phyloP scores from a whole-genome alignment of 208 protist genomes.

The Wallacemonas sp. region DNA sequence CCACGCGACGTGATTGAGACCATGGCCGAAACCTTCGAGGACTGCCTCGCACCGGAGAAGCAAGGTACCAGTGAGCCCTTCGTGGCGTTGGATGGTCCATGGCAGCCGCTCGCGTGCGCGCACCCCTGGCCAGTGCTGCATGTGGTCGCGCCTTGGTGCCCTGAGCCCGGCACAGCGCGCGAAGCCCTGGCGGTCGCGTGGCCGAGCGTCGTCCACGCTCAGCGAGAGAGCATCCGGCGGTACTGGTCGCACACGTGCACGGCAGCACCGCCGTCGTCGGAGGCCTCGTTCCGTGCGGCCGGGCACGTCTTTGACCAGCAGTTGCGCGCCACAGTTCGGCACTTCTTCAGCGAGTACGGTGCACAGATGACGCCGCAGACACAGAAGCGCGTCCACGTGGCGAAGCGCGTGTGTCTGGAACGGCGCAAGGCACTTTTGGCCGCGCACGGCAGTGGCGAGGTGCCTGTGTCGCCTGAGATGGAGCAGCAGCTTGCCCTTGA shows the following conservation, averaged over 20 bases:
- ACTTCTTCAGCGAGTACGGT: slow-evolving; percentile 23
- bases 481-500: slow-evolving; percentile 26
- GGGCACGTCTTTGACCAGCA: slow-evolving; percentile 37
- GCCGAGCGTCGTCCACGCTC: background rate
- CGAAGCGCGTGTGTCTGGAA: background rate
- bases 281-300: background rate
- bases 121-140: slow-evolving; percentile 26
- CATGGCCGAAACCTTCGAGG: slow-evolving; percentile 61
- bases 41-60: slow-evolving; percentile 12
- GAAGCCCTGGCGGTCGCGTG: background rate
- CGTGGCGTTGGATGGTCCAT: too few species aligned
- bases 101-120: slow-evolving; percentile 27
- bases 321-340: slow-evolving; percentile 42
- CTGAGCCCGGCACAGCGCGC: background rate
- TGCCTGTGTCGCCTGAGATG: background rate
- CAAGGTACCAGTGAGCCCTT: too few species aligned
- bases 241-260: background rate
- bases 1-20: slow-evolving; percentile 49
- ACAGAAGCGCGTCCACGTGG: background rate
- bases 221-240: background rate
- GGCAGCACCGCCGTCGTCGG: background rate
- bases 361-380: background rate
- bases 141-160: slow-evolving; percentile 14
- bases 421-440: background rate
- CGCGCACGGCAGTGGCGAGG: background rate